Base-by-base conservation (phyloP, 1,284 basidiomycete genomes). In the Ustilago trichophora region DNA sequence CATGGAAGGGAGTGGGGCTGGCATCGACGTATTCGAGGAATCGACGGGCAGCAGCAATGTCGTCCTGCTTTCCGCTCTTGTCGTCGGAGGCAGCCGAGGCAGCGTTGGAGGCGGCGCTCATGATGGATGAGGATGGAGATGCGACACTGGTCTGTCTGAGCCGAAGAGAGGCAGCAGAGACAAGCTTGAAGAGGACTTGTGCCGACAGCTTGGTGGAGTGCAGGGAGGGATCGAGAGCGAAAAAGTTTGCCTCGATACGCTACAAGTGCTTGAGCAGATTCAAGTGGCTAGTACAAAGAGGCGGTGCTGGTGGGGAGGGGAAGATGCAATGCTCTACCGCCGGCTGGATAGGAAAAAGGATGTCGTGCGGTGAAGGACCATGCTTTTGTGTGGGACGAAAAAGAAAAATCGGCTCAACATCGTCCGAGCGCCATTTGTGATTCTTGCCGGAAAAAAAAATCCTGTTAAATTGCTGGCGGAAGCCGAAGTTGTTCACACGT, bases 1-100 rank as follows among this genome's bases (percentile, higher is more conserved):
- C 95, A 80, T 98, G 95, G 83, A 94, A 98, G 0, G 96, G 95
- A 0, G 95, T 96, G 0, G 96, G 95, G 0, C 91, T 92, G 2
- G 89, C 89, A 62, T 97, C 85, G 52, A 86, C 83, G 69, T 85
- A 87, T 32, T 83, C 73, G 72, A 86, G 81, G 72, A 86, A 86
- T 40, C 80, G 81, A 41, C 65, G 65, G 15, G 73, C 73, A 18
- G 73, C 68, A 6, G 65, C 58, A 8, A 70, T 64, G 29, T 70
- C 60, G 29, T 70, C 56, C 1, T 55, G 43, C 32, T 48, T 38
- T 7, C 18, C 16, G 40, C 43, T 21, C 16, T 42, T 48, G 33
- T 32, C 56, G 21, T 32, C 32, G 16, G 45, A 35, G 27, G 41
- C 25, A 26, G 59, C 40, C 37, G 40, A 51, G 40, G 18, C 40